A percentile compares a stretch with the other conserved stretches of the same genome.
Conservation (phyloP, 768 basidiomycete genomes). For the Gymnopilus dilepis region DNA sequence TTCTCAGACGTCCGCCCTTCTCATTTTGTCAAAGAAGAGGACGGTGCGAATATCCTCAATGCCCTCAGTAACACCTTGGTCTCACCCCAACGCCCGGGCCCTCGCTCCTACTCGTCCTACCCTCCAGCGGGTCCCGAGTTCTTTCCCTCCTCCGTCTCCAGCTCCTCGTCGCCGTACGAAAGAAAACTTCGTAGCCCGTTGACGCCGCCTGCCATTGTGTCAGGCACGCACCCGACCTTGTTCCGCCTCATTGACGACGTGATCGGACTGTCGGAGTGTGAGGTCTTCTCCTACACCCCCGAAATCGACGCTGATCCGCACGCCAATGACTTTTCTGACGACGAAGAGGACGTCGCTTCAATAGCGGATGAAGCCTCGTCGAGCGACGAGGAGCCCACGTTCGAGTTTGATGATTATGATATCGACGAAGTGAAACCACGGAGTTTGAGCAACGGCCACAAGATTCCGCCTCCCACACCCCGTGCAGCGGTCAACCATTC, state of each 20-base stretch:
- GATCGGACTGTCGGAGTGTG: constrained; percentile 89
- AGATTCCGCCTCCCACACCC: constrained; percentile 45
- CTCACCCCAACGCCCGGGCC: constrained; percentile 72
- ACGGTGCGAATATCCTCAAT: constrained; percentile 79
- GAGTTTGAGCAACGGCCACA: constrained; percentile 41
- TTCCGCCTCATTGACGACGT: constrained; percentile 89
- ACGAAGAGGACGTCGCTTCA: constrained; percentile 75
- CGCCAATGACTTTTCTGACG: constrained; percentile 78
- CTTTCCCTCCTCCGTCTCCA: constrained; percentile 77
- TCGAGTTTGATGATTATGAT: constrained; percentile 85
- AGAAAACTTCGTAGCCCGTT: constrained; percentile 65
- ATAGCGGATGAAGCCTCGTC: constrained; percentile 71
- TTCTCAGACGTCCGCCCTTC: constrained; percentile 92
- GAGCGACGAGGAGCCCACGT: constrained; percentile 73
- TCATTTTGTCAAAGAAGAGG: constrained; percentile 88
- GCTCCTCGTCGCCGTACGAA: constrained; percentile 71
- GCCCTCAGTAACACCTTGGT: constrained; percentile 84
- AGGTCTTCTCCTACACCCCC: constrained; percentile 93
- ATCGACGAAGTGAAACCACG: constrained; percentile 59
- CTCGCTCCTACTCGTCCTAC: constrained; percentile 86
- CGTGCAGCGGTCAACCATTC: constrained; percentile 45
- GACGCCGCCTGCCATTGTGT: constrained; percentile 72
- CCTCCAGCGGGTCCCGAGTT: constrained; percentile 74
- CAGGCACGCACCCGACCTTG: constrained; percentile 87
- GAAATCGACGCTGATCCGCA: constrained; percentile 96